phyloP scores from a whole-genome alignment of 2,329 filamentous ascomycete species.

The Penicillium sp. region DNA sequence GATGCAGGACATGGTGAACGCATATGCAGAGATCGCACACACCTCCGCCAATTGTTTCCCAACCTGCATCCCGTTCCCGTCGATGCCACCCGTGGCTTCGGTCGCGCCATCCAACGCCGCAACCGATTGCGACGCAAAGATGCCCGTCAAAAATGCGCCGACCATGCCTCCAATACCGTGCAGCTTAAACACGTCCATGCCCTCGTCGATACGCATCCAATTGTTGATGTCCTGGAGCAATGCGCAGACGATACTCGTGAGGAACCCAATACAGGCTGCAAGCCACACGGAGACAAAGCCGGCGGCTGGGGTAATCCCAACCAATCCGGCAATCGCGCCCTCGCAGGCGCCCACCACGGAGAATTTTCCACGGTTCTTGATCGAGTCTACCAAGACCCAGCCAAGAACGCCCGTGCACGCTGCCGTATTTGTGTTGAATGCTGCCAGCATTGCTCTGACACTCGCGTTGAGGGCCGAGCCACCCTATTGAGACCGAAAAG shows the following conservation, averaged over 20 bases:
- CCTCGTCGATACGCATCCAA: conserved; percentile 58
- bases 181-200: conserved; percentile 62
- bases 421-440: conserved; percentile 61
- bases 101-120: conserved; percentile 53
- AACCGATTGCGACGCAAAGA: conserved; percentile 53
- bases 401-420: conserved; percentile 57
- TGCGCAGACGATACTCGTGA: conserved; percentile 56
- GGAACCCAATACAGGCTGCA: conserved; percentile 58
- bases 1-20: conserved; percentile 55
- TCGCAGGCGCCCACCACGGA: conserved; percentile 59
- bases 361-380: conserved; percentile 55
- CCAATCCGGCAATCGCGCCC: conserved; percentile 60
- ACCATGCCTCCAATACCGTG: conserved; percentile 61
- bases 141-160: conserved; percentile 59
- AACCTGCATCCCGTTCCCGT: conserved; percentile 58
- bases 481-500: conserved; percentile 35
- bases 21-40: conserved; percentile 55
- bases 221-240: conserved; percentile 54
- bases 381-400: conserved; percentile 56
- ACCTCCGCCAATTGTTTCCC: conserved; percentile 60
- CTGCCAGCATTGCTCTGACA: conserved; percentile 56
- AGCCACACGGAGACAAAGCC: conserved; percentile 57
- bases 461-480: conserved; percentile 57
- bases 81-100: conserved; percentile 51
- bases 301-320: conserved; percentile 62